Percentiles rank a stretch among this genome's conserved stretches.
Evolutionary conservation across 2,329 filamentous ascomycete species (phyloP).

Genomic region (Colletotrichum sp.): DNA sequence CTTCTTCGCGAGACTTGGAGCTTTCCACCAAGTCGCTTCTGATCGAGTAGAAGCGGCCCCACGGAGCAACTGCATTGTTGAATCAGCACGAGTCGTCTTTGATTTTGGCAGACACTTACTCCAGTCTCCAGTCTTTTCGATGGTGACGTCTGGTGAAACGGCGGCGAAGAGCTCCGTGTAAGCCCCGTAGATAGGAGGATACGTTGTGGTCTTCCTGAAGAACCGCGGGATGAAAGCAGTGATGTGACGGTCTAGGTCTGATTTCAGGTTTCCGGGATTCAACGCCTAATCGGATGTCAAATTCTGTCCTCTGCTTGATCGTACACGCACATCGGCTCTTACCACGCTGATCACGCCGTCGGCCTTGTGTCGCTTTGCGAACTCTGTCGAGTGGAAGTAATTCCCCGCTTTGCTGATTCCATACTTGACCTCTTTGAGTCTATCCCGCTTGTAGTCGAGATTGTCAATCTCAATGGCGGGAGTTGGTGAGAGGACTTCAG

Average conservation of each 20-base stretch:
- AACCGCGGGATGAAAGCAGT: conserved; percentile 9
- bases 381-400: conserved; percentile 35
- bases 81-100: neutral
- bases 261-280: conserved; percentile 45
- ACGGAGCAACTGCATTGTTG: conserved; percentile 35
- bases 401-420: conserved; percentile 36
- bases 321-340: neutral
- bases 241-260: conserved; percentile 33
- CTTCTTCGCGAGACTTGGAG: conserved; percentile 36
- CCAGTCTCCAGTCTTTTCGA: conserved; percentile 39
- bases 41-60: conserved; percentile 38
- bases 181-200: conserved; percentile 41
- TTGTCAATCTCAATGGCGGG: conserved; percentile 31
- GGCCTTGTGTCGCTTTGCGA: conserved; percentile 29
- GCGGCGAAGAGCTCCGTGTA: conserved; percentile 55
- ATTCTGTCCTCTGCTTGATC: neutral
- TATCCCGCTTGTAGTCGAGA: conserved; percentile 29
- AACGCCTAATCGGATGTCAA: conserved; percentile 23
- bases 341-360: conserved; percentile 24
- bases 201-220: conserved; percentile 21
- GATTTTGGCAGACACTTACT: conserved; percentile 9
- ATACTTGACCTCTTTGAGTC: conserved; percentile 29
- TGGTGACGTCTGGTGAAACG: conserved; percentile 45
- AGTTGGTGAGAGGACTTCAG: conserved; percentile 25
- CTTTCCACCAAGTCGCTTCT: conserved; percentile 31